These are phyloP conservation scores for Botrytis porri DNA, from an alignment of 2,329 filamentous ascomycete genomes.

Conservation along the genomic window DNA sequence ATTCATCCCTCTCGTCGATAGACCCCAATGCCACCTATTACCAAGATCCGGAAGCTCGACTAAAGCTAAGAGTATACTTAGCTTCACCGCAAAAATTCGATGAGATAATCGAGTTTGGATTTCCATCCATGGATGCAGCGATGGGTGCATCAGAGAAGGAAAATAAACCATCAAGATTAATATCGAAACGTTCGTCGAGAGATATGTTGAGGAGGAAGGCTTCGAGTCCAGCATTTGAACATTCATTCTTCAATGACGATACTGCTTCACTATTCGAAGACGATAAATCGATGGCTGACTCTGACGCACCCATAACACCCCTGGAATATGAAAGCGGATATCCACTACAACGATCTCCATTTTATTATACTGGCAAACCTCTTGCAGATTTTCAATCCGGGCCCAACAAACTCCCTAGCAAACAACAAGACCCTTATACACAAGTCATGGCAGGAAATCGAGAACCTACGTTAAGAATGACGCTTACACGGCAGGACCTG, in stretches of 20 bases:
- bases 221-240: constrained; percentile 48
- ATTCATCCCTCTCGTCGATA: constrained; percentile 48
- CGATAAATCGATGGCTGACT: constrained; percentile 53
- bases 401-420: constrained; percentile 32
- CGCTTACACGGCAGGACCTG: constrained; percentile 83
- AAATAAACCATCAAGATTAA: constrained; percentile 28
- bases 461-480: constrained; percentile 97
- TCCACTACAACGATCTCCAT: constrained; percentile 31
- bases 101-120: constrained; percentile 90
- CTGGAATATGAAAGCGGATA: constrained; percentile 32
- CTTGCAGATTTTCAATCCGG: constrained; percentile 41
- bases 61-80: constrained; percentile 81
- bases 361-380: constrained; percentile 33
- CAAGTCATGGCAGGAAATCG: constrained; percentile 59
- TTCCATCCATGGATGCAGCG: constrained; percentile 60
- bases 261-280: constrained; percentile 54
- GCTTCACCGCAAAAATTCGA: constrained; percentile 93
- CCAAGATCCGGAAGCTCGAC: constrained; percentile 81
- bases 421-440: constrained; percentile 42
- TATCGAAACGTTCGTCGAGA: constrained; percentile 22
- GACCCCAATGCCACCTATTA: constrained; percentile 79
- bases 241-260: constrained; percentile 59
- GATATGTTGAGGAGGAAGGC: constrained; percentile 35
- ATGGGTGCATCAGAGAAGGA: constrained; percentile 39
- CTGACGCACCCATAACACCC: constrained; percentile 49